Conservation (phyloP, 495 filamentous ascomycete species). For the Podospora australis region DNA sequence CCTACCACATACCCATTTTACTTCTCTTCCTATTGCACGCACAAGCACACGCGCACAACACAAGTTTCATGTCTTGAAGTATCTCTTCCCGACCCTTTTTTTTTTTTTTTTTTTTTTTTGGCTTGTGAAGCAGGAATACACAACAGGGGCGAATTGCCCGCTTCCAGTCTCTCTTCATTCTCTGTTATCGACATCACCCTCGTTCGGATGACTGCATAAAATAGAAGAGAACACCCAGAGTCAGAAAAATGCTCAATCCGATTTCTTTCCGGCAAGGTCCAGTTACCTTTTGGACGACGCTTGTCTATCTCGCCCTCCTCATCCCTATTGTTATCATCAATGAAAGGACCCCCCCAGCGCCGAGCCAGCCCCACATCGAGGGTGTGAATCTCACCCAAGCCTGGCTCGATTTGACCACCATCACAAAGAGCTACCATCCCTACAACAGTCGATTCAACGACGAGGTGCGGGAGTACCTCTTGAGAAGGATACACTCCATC, state of each 20-base stretch:
- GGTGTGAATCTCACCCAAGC: slow-evolving; percentile 73
- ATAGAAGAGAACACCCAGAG: too few relatives aligned
- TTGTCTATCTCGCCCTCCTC: slow-evolving; percentile 63
- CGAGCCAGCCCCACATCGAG: slow-evolving; percentile 32
- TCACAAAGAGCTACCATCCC: slow-evolving; percentile 77
- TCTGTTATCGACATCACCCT: too few relatives aligned
- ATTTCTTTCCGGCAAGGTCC: slow-evolving; percentile 52
- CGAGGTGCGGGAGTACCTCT: slow-evolving; percentile 67
- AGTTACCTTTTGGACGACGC: slow-evolving; percentile 64
- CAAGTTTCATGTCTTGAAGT: background rate
- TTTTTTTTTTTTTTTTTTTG: background rate
- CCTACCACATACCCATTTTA: too few relatives aligned
- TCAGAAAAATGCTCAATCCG: slow-evolving; percentile 43
- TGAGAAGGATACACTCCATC: slow-evolving; percentile 63
- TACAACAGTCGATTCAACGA: slow-evolving; percentile 84
- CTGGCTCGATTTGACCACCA: slow-evolving; percentile 71
- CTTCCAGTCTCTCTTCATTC: background rate
- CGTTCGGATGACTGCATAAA: too few relatives aligned
- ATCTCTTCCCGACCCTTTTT: too few relatives aligned
- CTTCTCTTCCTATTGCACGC: too few relatives aligned
- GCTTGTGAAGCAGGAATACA: background rate
- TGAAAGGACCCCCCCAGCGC: slow-evolving; percentile 64
- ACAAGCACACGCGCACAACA: too few relatives aligned
- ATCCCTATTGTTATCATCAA: slow-evolving; percentile 68
- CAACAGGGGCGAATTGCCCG: too few relatives aligned